Conservation (phyloP, 1,284 basidiomycete genomes). For the Leccinum laetum region DNA sequence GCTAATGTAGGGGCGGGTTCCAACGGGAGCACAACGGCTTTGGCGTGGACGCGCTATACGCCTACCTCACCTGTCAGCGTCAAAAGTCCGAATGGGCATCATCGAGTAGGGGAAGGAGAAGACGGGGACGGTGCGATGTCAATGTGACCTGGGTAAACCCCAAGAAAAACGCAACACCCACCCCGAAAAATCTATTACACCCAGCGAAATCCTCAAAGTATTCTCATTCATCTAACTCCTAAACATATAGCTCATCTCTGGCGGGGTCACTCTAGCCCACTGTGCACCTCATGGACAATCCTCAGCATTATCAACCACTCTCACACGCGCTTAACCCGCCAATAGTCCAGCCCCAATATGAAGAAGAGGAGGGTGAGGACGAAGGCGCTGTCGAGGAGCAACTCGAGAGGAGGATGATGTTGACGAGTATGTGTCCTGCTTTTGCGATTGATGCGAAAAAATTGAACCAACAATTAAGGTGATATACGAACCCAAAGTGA, state of each 20-base stretch:
- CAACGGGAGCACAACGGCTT: slow-evolving; percentile 13
- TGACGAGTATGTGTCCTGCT: slow-evolving; percentile 28
- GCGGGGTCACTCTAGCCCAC: slow-evolving; percentile 8
- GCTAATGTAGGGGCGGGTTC: not conserved
- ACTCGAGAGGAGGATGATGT: slow-evolving; percentile 43
- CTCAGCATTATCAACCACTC: slow-evolving; percentile 76
- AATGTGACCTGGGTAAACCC: slow-evolving; percentile 31
- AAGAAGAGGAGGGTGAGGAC: slow-evolving; percentile 57
- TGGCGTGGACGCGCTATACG: slow-evolving; percentile 32
- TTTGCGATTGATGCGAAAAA: not conserved
- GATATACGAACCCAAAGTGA: no score
- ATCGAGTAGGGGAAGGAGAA: slow-evolving; percentile 1
- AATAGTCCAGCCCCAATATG: slow-evolving; percentile 37
- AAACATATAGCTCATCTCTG: slow-evolving; percentile 24
- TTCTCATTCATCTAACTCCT: slow-evolving; percentile 21
- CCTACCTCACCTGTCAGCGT: slow-evolving; percentile 22
- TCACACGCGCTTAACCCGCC: slow-evolving; percentile 74
- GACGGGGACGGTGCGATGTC: slow-evolving; percentile 8
- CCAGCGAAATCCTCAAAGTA: slow-evolving; percentile 29
- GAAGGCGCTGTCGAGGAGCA: slow-evolving; percentile 71
- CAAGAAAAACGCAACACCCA: slow-evolving; percentile 31
- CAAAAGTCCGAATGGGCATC: slow-evolving; percentile 3
- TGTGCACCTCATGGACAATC: slow-evolving; percentile 58
- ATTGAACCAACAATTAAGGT: no score
- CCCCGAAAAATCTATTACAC: slow-evolving; percentile 34